These are phyloP conservation scores for Debaryomyces tyrocola DNA, from an alignment of 805 yeast genomes.

Conservation along the genomic window DNA sequence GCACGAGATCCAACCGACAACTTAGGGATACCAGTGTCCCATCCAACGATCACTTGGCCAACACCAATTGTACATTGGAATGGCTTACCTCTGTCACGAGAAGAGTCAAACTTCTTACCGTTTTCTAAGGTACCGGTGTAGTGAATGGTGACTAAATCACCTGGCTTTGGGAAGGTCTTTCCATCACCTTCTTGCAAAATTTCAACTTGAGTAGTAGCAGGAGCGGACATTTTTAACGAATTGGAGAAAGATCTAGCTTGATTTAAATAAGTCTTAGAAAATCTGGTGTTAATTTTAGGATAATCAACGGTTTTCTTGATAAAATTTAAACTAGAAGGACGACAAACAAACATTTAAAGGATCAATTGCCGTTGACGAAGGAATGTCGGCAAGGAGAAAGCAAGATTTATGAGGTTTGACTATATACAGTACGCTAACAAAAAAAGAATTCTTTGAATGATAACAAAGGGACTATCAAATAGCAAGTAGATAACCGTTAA, in stretches of 20 bases:
- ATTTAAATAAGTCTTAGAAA: background rate
- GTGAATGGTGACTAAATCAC: slow-evolving; percentile 91
- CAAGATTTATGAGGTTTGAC: background rate
- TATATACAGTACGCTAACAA: background rate
- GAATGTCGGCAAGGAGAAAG: background rate
- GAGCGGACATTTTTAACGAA: slow-evolving; percentile 33
- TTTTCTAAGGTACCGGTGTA: slow-evolving; percentile 93
- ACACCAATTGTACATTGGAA: slow-evolving; percentile 94
- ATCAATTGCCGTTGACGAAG: background rate
- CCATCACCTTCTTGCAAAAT: slow-evolving; percentile 72
- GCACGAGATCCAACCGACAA: slow-evolving; percentile 93
- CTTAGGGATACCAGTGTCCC: slow-evolving; percentile 95
- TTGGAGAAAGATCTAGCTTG: slow-evolving; percentile 1
- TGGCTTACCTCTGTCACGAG: slow-evolving; percentile 92
- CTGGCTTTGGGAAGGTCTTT: slow-evolving; percentile 77
- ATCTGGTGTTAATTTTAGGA: background rate
- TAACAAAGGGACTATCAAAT: no score
- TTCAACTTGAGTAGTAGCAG: slow-evolving; percentile 41
- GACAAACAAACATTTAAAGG: slow-evolving; percentile 2
- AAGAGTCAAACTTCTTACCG: slow-evolving; percentile 95
- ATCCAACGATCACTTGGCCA: slow-evolving; percentile 94
- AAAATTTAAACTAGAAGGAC: background rate
- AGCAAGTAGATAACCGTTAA: no score
- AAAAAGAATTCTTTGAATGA: background rate
- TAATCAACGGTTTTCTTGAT: background rate